Conservation (phyloP, 805 yeast species). For the Metschnikowia arizonensis region DNA sequence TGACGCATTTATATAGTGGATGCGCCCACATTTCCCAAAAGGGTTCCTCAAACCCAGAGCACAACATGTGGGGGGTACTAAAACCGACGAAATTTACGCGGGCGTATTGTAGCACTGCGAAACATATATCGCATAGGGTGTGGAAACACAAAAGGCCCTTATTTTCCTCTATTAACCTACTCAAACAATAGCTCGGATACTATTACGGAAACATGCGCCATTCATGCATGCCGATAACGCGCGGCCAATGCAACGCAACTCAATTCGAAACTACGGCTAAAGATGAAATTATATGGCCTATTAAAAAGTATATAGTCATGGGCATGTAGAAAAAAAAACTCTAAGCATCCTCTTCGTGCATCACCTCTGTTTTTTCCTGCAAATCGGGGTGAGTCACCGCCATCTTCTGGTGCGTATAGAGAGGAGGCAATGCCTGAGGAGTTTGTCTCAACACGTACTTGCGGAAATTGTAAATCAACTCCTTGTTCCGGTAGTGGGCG, state of each 20-base stretch:
- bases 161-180: not conserved
- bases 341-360: conserved; percentile 43
- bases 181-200: not conserved
- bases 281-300: not conserved
- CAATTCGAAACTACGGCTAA: not conserved
- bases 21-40: conserved; percentile 4
- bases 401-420: conserved; percentile 53
- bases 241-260: conserved; percentile 1
- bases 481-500: conserved; percentile 39
- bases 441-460: conserved; percentile 42
- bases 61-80: not conserved
- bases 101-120: too few species aligned
- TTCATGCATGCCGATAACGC: conserved; percentile 5
- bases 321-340: not conserved
- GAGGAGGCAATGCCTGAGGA: conserved; percentile 49
- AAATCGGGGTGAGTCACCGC: conserved; percentile 60
- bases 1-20: conserved; percentile 2
- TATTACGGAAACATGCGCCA: not conserved
- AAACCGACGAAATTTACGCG: too few species aligned
- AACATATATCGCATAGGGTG: too few species aligned
- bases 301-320: not conserved
- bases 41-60: not conserved
- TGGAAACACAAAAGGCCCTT: too few species aligned
- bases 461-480: conserved; percentile 41
- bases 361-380: conserved; percentile 54